phyloP scores from a whole-genome alignment of 805 yeast genomes.

The Zygotorulaspora florentina region DNA sequence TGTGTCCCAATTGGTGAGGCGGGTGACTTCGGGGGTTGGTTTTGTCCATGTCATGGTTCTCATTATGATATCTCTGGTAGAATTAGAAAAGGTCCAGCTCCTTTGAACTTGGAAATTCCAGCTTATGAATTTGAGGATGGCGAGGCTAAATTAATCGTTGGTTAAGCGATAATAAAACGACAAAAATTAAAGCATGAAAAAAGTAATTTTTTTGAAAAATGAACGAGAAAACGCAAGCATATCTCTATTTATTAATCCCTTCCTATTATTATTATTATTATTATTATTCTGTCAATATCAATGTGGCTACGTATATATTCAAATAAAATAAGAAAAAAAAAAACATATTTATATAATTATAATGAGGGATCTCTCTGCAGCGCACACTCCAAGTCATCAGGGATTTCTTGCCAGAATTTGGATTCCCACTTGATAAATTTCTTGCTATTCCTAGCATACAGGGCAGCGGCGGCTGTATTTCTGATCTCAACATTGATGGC shows the following conservation, averaged over 20 bases:
- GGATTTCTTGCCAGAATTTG: constrained; percentile 31
- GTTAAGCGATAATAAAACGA: constrained; percentile 46
- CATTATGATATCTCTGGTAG: constrained; percentile 99
- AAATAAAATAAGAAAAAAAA: constrained; percentile 5
- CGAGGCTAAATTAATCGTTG: constrained; percentile 74
- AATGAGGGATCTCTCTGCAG: constrained; percentile 16
- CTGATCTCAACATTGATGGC: constrained; percentile 1
- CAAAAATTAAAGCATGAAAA: constrained; percentile 4
- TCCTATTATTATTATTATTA: constrained; percentile 7
- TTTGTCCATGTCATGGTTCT: constrained; percentile 99
- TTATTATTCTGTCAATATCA: constrained; percentile 1
- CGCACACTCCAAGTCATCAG: constrained; percentile 34
- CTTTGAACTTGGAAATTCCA: constrained; percentile 96
- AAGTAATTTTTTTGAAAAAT: constrained; percentile 3
- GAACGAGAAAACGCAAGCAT: constrained; percentile 17
- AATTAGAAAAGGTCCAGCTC: constrained; percentile 99
- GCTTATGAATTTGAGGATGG: constrained; percentile 73
- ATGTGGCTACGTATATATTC: constrained; percentile 14
- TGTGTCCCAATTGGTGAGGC: constrained; percentile 99
- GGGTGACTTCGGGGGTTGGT: constrained; percentile 99
- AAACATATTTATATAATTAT: constrained; percentile 6
- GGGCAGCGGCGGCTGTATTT: constrained; percentile 7
- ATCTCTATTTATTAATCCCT: constrained; percentile 13
- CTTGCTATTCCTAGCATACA: constrained; percentile 14
- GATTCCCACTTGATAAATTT: constrained; percentile 29